These are phyloP conservation scores for Ustilago lituana DNA, from an alignment of 1,284 basidiomycete genomes.

Conservation along the genomic window DNA sequence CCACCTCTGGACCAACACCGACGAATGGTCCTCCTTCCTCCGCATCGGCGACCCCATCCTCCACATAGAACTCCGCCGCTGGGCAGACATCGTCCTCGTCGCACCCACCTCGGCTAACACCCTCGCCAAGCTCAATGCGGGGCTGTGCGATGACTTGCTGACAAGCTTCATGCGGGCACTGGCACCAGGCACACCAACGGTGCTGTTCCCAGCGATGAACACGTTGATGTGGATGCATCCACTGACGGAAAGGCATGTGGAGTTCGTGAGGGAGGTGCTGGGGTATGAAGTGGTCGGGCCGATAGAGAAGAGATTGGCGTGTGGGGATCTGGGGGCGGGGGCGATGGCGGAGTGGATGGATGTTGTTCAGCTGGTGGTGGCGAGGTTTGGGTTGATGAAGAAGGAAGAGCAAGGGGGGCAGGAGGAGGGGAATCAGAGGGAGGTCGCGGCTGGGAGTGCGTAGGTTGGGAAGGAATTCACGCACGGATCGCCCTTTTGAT, in stretches of 20 bases:
- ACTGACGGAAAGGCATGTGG: constrained; percentile 84
- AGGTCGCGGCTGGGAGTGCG: neutral
- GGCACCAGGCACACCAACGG: constrained; percentile 80
- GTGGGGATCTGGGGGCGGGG: constrained; percentile 83
- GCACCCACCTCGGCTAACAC: constrained; percentile 96
- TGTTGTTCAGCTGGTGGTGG: constrained; percentile 46
- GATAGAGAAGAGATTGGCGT: constrained; percentile 85
- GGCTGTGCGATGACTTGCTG: constrained; percentile 87
- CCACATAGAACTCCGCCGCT: constrained; percentile 90
- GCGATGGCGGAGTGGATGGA: constrained; percentile 63
- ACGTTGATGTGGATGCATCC: constrained; percentile 96
- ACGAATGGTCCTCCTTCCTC: constrained; percentile 83
- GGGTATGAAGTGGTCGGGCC: constrained; percentile 85
- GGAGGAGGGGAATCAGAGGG: neutral
- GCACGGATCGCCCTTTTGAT: too few relatives aligned
- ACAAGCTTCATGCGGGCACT: constrained; percentile 90
- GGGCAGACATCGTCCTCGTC: constrained; percentile 93
- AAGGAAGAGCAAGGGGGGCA: neutral
- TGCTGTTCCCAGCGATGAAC: constrained; percentile 97
- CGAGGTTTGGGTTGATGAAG: constrained; percentile 25
- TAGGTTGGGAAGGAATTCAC: too few relatives aligned
- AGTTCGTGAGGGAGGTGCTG: constrained; percentile 77
- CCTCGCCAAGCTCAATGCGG: constrained; percentile 87
- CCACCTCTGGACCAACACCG: constrained; percentile 85
- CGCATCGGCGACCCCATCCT: constrained; percentile 89